A percentile compares a stretch with the other conserved stretches of the same genome.
phyloP scores from a whole-genome alignment of 805 yeast genomes.

The Ogataea philodendri region DNA sequence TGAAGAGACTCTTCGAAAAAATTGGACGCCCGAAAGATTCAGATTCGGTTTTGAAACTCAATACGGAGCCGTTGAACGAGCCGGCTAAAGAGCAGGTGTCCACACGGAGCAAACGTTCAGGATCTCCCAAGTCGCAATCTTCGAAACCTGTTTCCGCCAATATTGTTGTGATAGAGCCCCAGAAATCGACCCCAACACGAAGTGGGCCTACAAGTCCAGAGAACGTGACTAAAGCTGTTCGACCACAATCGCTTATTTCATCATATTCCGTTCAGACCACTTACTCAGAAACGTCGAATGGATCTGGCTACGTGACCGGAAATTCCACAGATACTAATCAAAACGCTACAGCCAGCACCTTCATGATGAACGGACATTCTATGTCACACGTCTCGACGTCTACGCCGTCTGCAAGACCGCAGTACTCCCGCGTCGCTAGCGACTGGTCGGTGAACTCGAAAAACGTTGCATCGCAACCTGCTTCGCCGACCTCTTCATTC shows the following conservation, averaged over 20 bases:
- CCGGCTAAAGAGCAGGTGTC: too few species aligned
- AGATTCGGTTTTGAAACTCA: too few species aligned
- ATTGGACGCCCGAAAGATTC: too few species aligned
- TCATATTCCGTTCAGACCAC: constrained; percentile 49
- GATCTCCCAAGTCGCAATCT: too few species aligned
- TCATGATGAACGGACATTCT: constrained; percentile 3
- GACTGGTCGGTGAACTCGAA: constrained; percentile 31
- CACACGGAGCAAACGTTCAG: too few species aligned
- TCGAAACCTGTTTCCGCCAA: constrained; percentile 11
- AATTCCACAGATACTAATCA: constrained; percentile 33
- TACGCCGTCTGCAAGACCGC: constrained; percentile 22
- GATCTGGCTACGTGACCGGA: constrained; percentile 37
- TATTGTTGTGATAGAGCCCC: constrained; percentile 23
- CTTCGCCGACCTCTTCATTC: constrained; percentile 36
- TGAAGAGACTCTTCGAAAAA: too few species aligned
- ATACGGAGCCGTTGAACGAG: too few species aligned
- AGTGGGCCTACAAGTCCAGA: constrained; percentile 2
- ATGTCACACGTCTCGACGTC: constrained; percentile 2
- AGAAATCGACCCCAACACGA: constrained; percentile 9
- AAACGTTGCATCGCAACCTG: constrained; percentile 26
- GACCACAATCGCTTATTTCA: constrained; percentile 43
- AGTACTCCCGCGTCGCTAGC: constrained; percentile 32
- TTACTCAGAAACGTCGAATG: constrained; percentile 51
- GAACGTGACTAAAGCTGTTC: background rate
- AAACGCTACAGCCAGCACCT: constrained; percentile 9